Base-by-base conservation (phyloP, 345 rosid species). In the Lepidium sativum region DNA sequence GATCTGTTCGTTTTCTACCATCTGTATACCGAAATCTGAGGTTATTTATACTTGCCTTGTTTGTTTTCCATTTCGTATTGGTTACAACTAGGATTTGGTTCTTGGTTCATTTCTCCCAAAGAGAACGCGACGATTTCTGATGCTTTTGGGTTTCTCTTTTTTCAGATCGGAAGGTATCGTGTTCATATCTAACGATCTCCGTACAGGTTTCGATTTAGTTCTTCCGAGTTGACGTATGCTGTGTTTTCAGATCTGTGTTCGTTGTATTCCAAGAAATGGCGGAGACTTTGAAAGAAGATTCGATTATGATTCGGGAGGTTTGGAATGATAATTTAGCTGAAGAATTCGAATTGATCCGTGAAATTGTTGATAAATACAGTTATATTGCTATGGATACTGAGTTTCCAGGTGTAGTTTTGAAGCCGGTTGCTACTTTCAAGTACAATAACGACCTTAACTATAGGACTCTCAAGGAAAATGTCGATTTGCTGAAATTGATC, bases 331-430 rank as follows among this genome's bases (percentile, higher is more conserved):
- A 90, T 48, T 75, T 90, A 7, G 83, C 77, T 12, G 95, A 90
- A 35, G 97, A 90, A 63, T 84, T 90, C 69, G 75, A 70, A 29
- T 65, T 90, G 79, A 90, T 90, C 75, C 91, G 95, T 48, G 89
- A 82, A 43, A 81, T 90, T 56, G 90, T 90, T 23, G 97, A 87
- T 34, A 65, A 50, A 18, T 85, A 15, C 71, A 80, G 61, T 45
- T 82, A 80, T 54, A 77, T 89, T 0, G 97, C 97, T 0, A 89
- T 89, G 97, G 97, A 89, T 78, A 85, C 97, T 2, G 97, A 90
- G 84, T 90, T 90, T 74, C 97, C 97, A 0, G 97, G 97, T 7
- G 97, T 90, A 0, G 97, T 90, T 37, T 56, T 78, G 21, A 91
- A 92, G 1, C 97, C 97, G 0, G 84, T 90, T 0, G 92, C 88